Conservation (phyloP, 164 flowering plant species). For the Dillenia suffruticosa region DNA sequence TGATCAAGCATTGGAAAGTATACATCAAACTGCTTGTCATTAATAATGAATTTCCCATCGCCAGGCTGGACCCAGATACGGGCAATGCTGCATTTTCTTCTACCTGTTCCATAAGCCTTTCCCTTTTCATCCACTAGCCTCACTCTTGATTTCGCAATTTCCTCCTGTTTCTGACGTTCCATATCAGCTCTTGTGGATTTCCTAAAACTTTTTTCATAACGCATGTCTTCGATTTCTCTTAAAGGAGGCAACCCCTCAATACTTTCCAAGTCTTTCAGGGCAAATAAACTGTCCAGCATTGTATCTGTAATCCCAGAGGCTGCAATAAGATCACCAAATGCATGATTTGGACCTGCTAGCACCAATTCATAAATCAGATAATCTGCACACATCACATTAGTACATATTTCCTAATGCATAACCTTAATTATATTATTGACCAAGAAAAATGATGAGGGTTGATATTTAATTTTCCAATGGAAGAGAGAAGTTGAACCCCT, state of each 20-base stretch:
- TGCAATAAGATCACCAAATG: constrained; percentile 92
- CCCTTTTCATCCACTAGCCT: constrained; percentile 87
- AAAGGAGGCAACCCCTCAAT: constrained; percentile 83
- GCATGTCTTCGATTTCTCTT: constrained; percentile 63
- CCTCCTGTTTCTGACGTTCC: constrained; percentile 85
- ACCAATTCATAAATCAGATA: background rate
- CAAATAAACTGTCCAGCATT: constrained; percentile 89
- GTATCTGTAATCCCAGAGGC: constrained; percentile 90
- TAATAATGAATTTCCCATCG: constrained; percentile 69
- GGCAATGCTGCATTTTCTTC: constrained; percentile 91
- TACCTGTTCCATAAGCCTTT: constrained; percentile 96
- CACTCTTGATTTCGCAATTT: constrained; percentile 68
- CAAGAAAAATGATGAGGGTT: too few species aligned
- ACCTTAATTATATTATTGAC: too few species aligned
- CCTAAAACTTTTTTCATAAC: constrained; percentile 55
- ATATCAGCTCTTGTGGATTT: constrained; percentile 63
- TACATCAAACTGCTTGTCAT: constrained; percentile 80
- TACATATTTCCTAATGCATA: too few species aligned
- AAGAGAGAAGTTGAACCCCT: too few species aligned
- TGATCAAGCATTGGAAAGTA: constrained; percentile 92
- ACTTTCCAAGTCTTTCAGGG: constrained; percentile 73
- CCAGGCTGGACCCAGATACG: constrained; percentile 98
- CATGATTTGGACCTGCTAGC: constrained; percentile 79
- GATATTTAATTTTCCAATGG: too few species aligned
- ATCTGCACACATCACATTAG: too few species aligned